Evolutionary conservation across 805 yeast genomes (phyloP).

Genomic region (Nakazawaea sp.): DNA sequence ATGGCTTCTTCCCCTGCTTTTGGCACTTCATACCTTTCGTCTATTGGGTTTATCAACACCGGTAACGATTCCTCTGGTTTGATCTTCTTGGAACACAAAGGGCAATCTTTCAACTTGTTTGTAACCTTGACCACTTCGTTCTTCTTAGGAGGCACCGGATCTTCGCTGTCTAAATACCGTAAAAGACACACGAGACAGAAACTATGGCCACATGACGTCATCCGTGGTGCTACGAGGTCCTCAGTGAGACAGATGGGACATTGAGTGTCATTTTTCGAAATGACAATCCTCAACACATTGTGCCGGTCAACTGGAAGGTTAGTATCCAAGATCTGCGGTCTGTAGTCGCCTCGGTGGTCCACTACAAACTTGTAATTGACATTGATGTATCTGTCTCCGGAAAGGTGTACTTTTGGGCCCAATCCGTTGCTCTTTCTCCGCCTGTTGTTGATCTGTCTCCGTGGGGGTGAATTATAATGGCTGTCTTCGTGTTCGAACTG

Average conservation of each 20-base stretch:
- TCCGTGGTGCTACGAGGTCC: conserved; percentile 84
- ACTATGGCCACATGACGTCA: conserved; percentile 93
- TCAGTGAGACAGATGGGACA: conserved; percentile 92
- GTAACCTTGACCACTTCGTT: conserved; percentile 20
- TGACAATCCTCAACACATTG: conserved; percentile 64
- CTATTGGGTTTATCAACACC: conserved; percentile 44
- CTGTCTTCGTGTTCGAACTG: conserved; percentile 23
- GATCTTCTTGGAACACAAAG: conserved; percentile 62
- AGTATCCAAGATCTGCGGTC: conserved; percentile 62
- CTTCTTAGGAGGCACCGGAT: conserved; percentile 13
- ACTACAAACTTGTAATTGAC: conserved; percentile 81
- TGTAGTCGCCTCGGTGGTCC: conserved; percentile 51
- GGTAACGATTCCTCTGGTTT: conserved; percentile 56
- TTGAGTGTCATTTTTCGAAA: conserved; percentile 54
- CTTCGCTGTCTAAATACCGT: conserved; percentile 54
- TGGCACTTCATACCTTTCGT: conserved; percentile 54
- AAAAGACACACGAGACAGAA: conserved; percentile 80
- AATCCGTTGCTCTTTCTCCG: conserved; percentile 22
- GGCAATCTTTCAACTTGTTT: conserved; percentile 64
- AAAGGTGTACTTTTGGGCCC: conserved; percentile 35
- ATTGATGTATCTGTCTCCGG: conserved; percentile 68
- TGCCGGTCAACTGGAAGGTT: conserved; percentile 60
- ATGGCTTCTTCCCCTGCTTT: conserved; percentile 45
- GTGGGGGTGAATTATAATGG: conserved; percentile 15
- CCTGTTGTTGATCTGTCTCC: conserved; percentile 15